These are phyloP conservation scores for Arabis hirsuta DNA, from an alignment of 345 rosid species.

Conservation along the genomic window DNA sequence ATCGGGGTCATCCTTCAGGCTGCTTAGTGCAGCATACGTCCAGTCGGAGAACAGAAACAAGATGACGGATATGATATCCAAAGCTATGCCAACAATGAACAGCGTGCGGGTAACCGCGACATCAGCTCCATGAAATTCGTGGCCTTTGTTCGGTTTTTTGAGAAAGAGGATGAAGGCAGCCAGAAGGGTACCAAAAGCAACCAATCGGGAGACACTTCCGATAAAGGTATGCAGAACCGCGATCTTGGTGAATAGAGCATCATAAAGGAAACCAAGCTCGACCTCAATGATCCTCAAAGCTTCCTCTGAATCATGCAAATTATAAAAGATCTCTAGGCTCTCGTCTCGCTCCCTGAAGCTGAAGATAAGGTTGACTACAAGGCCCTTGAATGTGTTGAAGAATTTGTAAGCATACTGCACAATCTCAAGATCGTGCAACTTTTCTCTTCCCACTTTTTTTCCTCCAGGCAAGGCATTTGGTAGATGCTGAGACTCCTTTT, in stretches of 20 bases:
- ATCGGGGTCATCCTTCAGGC: constrained; percentile 24
- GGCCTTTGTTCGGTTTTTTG: constrained; percentile 34
- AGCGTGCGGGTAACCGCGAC: constrained; percentile 53
- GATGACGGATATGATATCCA: constrained; percentile 48
- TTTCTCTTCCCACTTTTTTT: not conserved
- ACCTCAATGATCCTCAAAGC: constrained; percentile 57
- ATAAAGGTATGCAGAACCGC: constrained; percentile 43
- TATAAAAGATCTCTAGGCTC: constrained; percentile 50
- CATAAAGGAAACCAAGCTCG: constrained; percentile 68
- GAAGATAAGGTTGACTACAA: constrained; percentile 57
- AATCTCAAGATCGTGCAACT: constrained; percentile 28
- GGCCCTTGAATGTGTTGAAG: constrained; percentile 56
- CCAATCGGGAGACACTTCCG: constrained; percentile 41
- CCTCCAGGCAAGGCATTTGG: not conserved
- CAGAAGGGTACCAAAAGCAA: constrained; percentile 38
- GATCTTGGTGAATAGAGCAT: constrained; percentile 60
- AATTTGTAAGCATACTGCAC: constrained; percentile 45
- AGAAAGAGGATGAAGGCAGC: constrained; percentile 47
- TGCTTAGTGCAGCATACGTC: constrained; percentile 44
- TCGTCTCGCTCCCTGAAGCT: constrained; percentile 55
- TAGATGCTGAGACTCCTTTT: not conserved
- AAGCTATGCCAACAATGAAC: constrained; percentile 51
- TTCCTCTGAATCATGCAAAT: constrained; percentile 11
- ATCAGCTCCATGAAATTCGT: constrained; percentile 35
- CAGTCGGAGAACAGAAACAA: constrained; percentile 63